Conservation (phyloP, 495 filamentous ascomycete genomes). For the Hypoxylon fuscum region DNA sequence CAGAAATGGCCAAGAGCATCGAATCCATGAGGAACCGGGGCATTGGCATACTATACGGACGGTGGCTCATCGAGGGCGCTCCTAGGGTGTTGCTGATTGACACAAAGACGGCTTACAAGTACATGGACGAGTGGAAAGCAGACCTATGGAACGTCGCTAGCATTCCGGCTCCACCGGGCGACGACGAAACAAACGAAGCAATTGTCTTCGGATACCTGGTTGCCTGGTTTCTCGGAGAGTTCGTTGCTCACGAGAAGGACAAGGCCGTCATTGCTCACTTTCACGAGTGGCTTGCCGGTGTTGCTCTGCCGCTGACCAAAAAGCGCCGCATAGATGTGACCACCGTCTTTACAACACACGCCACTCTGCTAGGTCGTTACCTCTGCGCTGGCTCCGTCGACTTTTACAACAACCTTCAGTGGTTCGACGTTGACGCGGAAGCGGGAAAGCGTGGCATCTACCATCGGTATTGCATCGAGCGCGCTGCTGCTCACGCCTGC, state of each 20-base stretch:
- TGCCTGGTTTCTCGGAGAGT: constrained; percentile 99
- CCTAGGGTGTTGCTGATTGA: constrained; percentile 94
- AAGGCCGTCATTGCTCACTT: constrained; percentile 96
- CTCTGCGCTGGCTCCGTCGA: constrained; percentile 97
- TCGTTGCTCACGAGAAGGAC: constrained; percentile 87
- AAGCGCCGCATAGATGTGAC: constrained; percentile 95
- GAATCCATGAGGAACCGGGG: constrained; percentile 89
- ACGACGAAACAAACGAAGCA: constrained; percentile 96
- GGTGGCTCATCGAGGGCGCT: constrained; percentile 97
- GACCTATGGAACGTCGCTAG: constrained; percentile 94
- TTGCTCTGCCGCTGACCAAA: constrained; percentile 91
- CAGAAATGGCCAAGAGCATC: constrained; percentile 82
- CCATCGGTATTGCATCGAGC: constrained; percentile 97
- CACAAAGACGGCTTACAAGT: constrained; percentile 89
- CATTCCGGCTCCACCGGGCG: constrained; percentile 88
- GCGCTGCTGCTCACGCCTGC: constrained; percentile 86
- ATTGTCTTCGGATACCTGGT: constrained; percentile 98
- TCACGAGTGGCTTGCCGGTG: constrained; percentile 97
- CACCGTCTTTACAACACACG: constrained; percentile 98
- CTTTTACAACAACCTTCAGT: constrained; percentile 99
- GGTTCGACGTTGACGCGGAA: constrained; percentile 96
- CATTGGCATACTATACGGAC: constrained; percentile 88
- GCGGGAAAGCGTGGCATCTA: constrained; percentile 98
- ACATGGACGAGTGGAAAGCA: constrained; percentile 95
- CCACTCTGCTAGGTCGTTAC: constrained; percentile 92